Base-by-base conservation (phyloP, 2,329 filamentous ascomycete genomes). In the Botrytis paeoniae region DNA sequence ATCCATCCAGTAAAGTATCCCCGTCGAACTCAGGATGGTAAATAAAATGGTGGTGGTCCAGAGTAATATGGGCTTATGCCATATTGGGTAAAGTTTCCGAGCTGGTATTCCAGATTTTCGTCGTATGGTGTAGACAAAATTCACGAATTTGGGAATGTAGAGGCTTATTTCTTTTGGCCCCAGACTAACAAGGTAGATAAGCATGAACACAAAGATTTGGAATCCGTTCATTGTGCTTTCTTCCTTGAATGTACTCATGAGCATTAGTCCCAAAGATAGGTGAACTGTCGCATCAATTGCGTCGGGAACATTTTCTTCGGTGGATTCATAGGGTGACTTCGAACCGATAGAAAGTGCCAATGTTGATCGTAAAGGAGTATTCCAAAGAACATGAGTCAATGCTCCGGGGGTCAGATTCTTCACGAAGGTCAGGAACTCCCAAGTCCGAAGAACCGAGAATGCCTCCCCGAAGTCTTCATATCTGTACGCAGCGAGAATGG, bases 91-190 rank as follows among this genome's bases (percentile, higher is more conserved):
- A 14, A 75, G 72, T 35, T 77, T 73, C 1, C 74, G 69, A 37
- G 73, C 37, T 57, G 71, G 70, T 20, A 43, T 32, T 35, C 59
- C 45, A 20, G 69, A 57, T 63, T 76, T 76, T 32, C 75, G 74
- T 5, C 78, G 75, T n/a, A 78, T 25, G 25, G 71, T 62, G 18
- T 65, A 60, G 18, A 78, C 48, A 48, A 78, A 66, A 59, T 78
- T 79, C 2, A 78, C 41, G 35, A 77, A 35, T 66, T 77, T 69
- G 43, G 76, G 76, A 43, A 76, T 74, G 64, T 79, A 80, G 41
- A 76, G 77, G 14, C 75, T 75, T 39, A 80, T 80, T 35, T 79
- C 77, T 69, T 74, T 77, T 54, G 77, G 77, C 3, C 78, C 78
- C 25, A 78, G 73, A 57, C 75, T 75, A 51, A 76, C 69, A 62